A percentile compares a stretch with the other conserved stretches of the same genome.
These are phyloP conservation scores for Mrakia blollopis DNA, from an alignment of 768 basidiomycete genomes.

Conservation along the genomic window DNA sequence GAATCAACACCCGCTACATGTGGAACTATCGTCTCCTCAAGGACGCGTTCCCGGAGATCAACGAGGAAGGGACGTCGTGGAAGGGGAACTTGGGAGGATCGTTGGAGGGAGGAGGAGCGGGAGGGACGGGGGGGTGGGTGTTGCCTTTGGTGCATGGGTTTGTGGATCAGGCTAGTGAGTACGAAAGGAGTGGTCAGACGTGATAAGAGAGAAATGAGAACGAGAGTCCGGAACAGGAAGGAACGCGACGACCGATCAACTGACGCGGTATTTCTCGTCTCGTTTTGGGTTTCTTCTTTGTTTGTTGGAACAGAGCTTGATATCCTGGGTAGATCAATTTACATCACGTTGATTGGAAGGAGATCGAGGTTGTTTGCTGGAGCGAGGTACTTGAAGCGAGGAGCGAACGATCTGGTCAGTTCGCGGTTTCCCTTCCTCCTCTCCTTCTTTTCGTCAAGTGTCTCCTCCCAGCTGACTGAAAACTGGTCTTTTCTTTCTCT, in stretches of 20 bases:
- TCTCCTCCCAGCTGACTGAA: too few species aligned
- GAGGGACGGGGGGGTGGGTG: constrained; percentile 67
- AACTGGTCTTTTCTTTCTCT: too few species aligned
- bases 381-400: constrained; percentile 86
- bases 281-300: background rate
- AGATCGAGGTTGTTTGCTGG: constrained; percentile 93
- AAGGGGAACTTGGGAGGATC: constrained; percentile 23
- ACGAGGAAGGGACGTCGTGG: constrained; percentile 36
- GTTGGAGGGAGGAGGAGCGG: background rate
- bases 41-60: constrained; percentile 54
- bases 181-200: too few species aligned
- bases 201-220: too few species aligned
- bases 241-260: too few species aligned
- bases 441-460: background rate
- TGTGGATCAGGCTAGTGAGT: constrained; percentile 95
- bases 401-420: constrained; percentile 82
- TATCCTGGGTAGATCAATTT: constrained; percentile 81
- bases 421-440: too few species aligned
- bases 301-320: constrained; percentile 63
- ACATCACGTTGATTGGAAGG: constrained; percentile 89
- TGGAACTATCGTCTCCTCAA: constrained; percentile 91
- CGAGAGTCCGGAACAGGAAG: background rate
- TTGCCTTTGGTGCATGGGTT: constrained; percentile 90
- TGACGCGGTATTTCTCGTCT: background rate
- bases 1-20: constrained; percentile 78